Conservation (phyloP, 2,329 filamentous ascomycete genomes). For the Diaporthe velutina region DNA sequence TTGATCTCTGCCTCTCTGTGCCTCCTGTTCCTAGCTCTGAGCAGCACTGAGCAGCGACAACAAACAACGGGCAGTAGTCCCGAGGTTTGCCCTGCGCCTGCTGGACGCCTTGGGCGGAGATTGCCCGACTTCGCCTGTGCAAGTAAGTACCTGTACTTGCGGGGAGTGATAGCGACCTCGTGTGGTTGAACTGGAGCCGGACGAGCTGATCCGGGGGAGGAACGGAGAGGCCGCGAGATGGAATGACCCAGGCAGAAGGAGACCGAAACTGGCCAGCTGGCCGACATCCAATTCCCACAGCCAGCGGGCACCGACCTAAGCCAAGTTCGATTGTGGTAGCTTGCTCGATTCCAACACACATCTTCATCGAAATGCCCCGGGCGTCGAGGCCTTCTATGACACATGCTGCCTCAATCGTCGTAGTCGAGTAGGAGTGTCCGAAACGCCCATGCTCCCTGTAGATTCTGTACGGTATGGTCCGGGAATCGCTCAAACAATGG, state of each 20-base stretch:
- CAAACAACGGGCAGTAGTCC: neutral
- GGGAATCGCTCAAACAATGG: neutral
- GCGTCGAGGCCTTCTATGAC: neutral
- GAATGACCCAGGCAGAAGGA: neutral
- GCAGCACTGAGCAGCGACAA: neutral
- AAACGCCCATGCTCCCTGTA: neutral
- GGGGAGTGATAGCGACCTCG: slow-evolving; percentile 5
- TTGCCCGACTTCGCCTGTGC: slow-evolving; percentile 31
- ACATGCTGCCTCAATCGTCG: slow-evolving; percentile 16
- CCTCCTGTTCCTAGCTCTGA: neutral
- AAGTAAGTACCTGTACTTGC: slow-evolving; percentile 31
- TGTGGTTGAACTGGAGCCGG: slow-evolving; percentile 18
- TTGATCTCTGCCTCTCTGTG: neutral
- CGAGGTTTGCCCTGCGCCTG: neutral
- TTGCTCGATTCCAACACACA: neutral
- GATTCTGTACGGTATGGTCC: neutral
- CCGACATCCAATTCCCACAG: neutral
- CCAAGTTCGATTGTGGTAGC: neutral
- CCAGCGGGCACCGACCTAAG: neutral
- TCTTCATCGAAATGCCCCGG: neutral
- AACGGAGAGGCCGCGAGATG: slow-evolving; percentile 14
- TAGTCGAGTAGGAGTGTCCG: neutral
- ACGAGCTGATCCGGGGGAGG: slow-evolving; percentile 3
- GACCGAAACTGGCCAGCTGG: slow-evolving; percentile 3
- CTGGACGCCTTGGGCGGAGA: slow-evolving; percentile 20